These are phyloP conservation scores for Malassezia equina DNA, from an alignment of 1,284 basidiomycete species.

Conservation along the genomic window DNA sequence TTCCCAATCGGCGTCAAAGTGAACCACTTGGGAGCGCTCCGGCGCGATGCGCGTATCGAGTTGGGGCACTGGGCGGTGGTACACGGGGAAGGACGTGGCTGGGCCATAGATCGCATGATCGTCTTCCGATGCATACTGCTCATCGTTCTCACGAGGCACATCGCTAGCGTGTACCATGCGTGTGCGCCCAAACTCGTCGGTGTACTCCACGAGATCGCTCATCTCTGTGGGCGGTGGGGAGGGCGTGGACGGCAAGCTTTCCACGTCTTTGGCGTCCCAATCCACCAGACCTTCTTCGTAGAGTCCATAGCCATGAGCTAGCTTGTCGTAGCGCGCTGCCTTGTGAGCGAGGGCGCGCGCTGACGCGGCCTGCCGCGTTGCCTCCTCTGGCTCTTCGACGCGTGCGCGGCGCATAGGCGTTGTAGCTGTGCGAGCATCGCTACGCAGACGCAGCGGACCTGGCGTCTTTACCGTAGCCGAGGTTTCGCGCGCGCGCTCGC, in stretches of 20 bases:
- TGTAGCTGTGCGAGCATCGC: background rate
- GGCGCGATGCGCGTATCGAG: background rate
- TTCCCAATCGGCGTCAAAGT: slow-evolving; percentile 73
- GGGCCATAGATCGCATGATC: slow-evolving; percentile 31
- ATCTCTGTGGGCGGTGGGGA: slow-evolving; percentile 36
- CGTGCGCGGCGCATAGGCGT: background rate
- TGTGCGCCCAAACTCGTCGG: slow-evolving; percentile 72
- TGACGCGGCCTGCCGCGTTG: slow-evolving; percentile 54
- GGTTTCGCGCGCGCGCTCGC: slow-evolving; percentile 4
- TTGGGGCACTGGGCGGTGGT: slow-evolving; percentile 50
- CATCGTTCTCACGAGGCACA: slow-evolving; percentile 57
- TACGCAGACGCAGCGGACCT: background rate
- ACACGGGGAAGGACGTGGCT: slow-evolving; percentile 64
- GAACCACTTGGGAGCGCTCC: slow-evolving; percentile 35
- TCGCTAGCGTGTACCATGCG: slow-evolving; percentile 63
- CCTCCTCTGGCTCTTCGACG: background rate
- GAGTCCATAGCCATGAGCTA: slow-evolving; percentile 60
- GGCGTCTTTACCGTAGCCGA: background rate
- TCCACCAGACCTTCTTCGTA: slow-evolving; percentile 66
- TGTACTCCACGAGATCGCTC: slow-evolving; percentile 70
- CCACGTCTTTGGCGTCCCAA: slow-evolving; percentile 64
- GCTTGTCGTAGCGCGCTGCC: slow-evolving; percentile 68
- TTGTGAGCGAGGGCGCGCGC: slow-evolving; percentile 62
- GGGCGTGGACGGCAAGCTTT: slow-evolving; percentile 30
- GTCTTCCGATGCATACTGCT: background rate